A percentile compares a stretch with the other conserved stretches of the same genome.
Evolutionary conservation across 208 protist genomes (phyloP).

Genomic region (Borovskyia barvae): DNA sequence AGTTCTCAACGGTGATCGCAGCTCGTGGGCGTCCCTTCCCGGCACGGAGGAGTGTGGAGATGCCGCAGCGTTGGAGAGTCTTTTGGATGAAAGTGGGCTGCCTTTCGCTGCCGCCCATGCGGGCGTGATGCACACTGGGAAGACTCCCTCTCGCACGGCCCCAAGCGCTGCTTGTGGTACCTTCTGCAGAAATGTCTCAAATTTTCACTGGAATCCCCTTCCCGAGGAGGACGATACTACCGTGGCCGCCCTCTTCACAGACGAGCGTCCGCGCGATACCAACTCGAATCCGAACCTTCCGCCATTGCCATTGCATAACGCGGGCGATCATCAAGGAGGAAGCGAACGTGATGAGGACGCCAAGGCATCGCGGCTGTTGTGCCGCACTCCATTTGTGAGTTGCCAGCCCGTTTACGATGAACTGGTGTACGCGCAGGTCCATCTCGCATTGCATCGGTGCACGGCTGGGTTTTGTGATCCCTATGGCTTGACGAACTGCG

Average conservation of each 20-base stretch:
- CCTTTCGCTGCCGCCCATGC: background rate
- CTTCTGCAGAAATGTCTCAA: no score
- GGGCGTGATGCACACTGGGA: background rate
- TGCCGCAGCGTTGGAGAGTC: constrained; percentile 26
- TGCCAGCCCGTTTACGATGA: constrained; percentile 39
- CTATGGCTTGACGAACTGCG: constrained; percentile 36
- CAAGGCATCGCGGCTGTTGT: no score
- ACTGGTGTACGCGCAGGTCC: constrained; percentile 49
- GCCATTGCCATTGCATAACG: no score
- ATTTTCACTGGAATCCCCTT: no score
- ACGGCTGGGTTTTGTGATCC: constrained; percentile 62
- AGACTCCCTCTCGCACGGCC: no score
- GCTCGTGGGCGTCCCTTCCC: background rate
- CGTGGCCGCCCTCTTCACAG: background rate
- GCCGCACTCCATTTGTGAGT: constrained; percentile 28
- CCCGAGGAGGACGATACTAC: background rate
- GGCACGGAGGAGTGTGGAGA: constrained; percentile 13
- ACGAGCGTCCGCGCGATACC: background rate
- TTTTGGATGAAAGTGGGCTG: constrained; percentile 18
- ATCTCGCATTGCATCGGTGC: constrained; percentile 68
- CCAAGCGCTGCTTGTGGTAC: no score
- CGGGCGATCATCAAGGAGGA: no score
- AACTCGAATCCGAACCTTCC: background rate
- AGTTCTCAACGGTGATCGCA: constrained; percentile 1
- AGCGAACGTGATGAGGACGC: background rate